Base-by-base conservation (phyloP, 495 filamentous ascomycete genomes). In the Pseudevernia furfuracea region DNA sequence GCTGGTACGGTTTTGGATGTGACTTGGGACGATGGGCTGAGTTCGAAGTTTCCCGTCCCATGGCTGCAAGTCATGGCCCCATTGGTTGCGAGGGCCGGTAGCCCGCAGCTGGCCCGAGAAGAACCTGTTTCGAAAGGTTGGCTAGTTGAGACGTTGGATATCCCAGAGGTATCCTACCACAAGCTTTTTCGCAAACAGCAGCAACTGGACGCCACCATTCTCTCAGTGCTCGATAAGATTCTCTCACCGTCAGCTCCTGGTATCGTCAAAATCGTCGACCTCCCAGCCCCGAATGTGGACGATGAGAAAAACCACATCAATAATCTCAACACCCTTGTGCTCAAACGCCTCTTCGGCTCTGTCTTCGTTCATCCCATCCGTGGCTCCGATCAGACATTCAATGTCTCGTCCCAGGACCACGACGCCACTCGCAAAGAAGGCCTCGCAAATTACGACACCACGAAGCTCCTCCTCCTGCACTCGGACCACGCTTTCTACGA, bases 321-420 rank as follows among this genome's bases (percentile, higher is more conserved):
- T n/a, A 48, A 39, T 6, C 21, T 60, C 37, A 43, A 43, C 11
- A 60, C 58, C 41, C 14, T 30, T 11, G 58, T 60, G 23, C 46
- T 62, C 14, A 62, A 62, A 15, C 44, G 39, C 10, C 30, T 62
- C n/a, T 62, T 62, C 32, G 60, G 60, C 10, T 49, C 37, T 10
- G 60, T 62, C n/a, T 62, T 62, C 32, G 46, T 53, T 12, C 60
- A 62, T 32, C 60, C 60, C 17, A 39, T 34, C 8, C 60, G 60
- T 32, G 49, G 46, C 6, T 34, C 34, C 28, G 60, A 62, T 21
- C 44, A 55, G n/a, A 62, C 60, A 14, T 62, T 62, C 32, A 62
- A 62, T 32, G 60, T 62, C 11, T 49, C 60, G 19, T 62, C 60
- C 23, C 60, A 62, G n/a, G 12, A 23, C 30, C 28, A 55, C 21